Evolutionary conservation across 78 protist species (phyloP).

Genomic region (Neovahlkampfia damariscottae): DNA sequence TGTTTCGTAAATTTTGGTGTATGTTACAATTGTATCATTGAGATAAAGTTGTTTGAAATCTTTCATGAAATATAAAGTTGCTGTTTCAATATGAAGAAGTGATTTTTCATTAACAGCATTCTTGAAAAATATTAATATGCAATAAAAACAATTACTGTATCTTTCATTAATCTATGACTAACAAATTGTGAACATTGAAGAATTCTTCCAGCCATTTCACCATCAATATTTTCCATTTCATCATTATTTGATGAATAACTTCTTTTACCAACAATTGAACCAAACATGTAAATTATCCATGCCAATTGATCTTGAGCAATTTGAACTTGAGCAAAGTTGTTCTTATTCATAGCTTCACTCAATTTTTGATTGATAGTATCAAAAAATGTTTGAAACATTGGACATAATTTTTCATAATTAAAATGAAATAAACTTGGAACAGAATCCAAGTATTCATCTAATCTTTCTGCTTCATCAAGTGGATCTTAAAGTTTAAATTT

Average conservation of each 20-base stretch:
- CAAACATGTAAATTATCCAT: not conserved
- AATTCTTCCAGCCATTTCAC: not conserved
- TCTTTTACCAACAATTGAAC: not conserved
- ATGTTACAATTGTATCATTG: not conserved
- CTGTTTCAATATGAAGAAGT: not conserved
- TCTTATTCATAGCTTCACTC: not conserved
- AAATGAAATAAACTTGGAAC: not conserved
- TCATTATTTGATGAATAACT: not conserved
- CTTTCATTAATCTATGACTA: not conserved
- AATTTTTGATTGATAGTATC: not conserved
- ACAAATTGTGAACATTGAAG: not conserved
- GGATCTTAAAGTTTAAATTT: too few species aligned
- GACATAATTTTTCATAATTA: not conserved
- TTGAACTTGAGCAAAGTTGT: not conserved
- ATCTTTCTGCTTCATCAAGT: not conserved
- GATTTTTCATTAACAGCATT: not conserved
- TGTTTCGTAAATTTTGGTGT: not conserved
- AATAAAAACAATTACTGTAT: too few species aligned
- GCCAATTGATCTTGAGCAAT: not conserved
- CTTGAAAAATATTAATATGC: too few species aligned
- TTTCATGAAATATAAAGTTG: not conserved
- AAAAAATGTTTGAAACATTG: not conserved
- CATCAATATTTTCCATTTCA: not conserved
- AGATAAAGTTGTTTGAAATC: not conserved
- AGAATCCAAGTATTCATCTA: not conserved